Percentiles rank a stretch among this genome's conserved stretches.
Conservation (phyloP, 1,284 basidiomycete genomes). For the Rhodotorula sp. region DNA sequence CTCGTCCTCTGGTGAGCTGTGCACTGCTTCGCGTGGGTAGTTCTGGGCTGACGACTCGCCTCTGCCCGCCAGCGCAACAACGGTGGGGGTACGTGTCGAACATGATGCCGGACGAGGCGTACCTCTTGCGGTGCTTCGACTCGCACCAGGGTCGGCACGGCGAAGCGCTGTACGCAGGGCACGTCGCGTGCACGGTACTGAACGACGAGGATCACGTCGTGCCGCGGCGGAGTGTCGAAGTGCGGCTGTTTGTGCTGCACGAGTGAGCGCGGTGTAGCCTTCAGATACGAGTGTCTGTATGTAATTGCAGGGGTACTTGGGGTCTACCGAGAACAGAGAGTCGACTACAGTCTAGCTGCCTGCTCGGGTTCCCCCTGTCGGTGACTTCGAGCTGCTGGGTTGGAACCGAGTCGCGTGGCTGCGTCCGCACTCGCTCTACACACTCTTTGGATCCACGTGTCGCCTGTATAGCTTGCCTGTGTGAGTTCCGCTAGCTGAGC, state of each 20-base stretch:
- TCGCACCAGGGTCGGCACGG: constrained; percentile 30
- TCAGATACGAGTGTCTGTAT: background rate
- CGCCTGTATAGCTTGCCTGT: too few relatives aligned
- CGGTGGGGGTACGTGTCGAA: constrained; percentile 46
- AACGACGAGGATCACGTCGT: constrained; percentile 15
- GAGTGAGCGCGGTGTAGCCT: constrained; percentile 3
- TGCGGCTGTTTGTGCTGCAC: constrained; percentile 24
- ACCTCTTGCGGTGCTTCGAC: constrained; percentile 48
- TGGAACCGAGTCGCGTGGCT: background rate
- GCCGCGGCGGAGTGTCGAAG: constrained; percentile 25
- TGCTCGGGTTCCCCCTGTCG: too few relatives aligned
- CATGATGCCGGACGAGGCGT: constrained; percentile 46
- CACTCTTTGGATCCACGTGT: background rate
- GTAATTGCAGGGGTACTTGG: too few relatives aligned
- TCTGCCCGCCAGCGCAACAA: constrained; percentile 20
- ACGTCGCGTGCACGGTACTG: constrained; percentile 20
- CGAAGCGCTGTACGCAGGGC: constrained; percentile 22
- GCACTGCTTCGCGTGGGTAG: too few relatives aligned
- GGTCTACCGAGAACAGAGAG: too few relatives aligned
- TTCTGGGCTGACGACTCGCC: too few relatives aligned
- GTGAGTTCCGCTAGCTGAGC: too few relatives aligned
- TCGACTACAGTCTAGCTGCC: too few relatives aligned
- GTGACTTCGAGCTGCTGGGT: too few relatives aligned
- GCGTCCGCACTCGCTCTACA: background rate
- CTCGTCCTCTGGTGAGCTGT: constrained; percentile 31